phyloP scores from a whole-genome alignment of 2,329 filamentous ascomycete species.

The Ophiosphaerella narmari region DNA sequence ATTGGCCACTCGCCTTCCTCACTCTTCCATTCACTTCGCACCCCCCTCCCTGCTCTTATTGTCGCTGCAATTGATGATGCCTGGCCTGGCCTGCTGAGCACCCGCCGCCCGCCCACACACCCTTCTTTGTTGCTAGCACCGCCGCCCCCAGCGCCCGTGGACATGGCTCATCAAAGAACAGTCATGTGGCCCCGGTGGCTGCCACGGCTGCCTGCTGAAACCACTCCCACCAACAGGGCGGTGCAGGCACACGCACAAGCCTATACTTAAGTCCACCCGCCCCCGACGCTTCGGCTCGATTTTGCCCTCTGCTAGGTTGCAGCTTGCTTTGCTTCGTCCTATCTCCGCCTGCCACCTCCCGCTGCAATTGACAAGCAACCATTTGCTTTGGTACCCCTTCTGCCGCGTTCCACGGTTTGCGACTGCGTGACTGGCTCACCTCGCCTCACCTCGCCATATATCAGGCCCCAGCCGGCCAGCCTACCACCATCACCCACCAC shows the following conservation, averaged over 20 bases:
- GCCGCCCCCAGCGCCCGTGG: neutral
- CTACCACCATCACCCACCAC: constrained; percentile 26
- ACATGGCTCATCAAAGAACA: constrained; percentile 9
- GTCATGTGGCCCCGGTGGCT: constrained; percentile 5
- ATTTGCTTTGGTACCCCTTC: constrained; percentile 28
- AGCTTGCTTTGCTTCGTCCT: constrained; percentile 22
- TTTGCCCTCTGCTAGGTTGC: constrained; percentile 19
- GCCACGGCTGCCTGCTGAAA: constrained; percentile 19
- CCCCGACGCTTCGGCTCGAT: constrained; percentile 27
- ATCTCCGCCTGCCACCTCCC: constrained; percentile 30
- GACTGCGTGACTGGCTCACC: constrained; percentile 11
- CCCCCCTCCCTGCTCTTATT: neutral
- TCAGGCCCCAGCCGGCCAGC: constrained; percentile 1
- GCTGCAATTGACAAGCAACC: constrained; percentile 28
- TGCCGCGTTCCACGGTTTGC: constrained; percentile 37
- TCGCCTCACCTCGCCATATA: constrained; percentile 16
- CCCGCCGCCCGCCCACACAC: constrained; percentile 24
- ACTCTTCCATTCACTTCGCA: constrained; percentile 37
- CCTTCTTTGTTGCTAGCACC: constrained; percentile 25
- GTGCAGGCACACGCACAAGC: constrained; percentile 8
- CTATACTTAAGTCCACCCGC: constrained; percentile 26
- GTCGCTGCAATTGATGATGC: constrained; percentile 25
- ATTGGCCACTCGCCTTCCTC: constrained; percentile 26
- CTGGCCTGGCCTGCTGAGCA: constrained; percentile 26
- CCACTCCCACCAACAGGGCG: constrained; percentile 13